A percentile compares a stretch with the other conserved stretches of the same genome.
phyloP scores from a whole-genome alignment of 306 rosid species.

The Morella rubra region DNA sequence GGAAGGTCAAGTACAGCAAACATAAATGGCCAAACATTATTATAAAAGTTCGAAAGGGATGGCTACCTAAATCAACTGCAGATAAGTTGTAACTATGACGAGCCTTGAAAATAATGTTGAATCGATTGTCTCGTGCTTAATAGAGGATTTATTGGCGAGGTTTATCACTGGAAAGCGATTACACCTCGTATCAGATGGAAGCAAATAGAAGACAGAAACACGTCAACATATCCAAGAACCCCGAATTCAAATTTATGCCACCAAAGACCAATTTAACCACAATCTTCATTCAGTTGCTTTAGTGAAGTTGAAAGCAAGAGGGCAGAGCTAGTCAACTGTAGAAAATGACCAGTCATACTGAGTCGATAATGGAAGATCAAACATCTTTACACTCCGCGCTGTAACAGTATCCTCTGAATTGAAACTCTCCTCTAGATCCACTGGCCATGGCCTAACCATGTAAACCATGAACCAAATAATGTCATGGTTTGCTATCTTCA shows the following conservation, averaged over 20 bases:
- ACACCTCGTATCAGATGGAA: neutral
- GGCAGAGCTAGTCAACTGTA: neutral
- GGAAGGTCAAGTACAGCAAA: constrained; percentile 22
- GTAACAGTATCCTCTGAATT: neutral
- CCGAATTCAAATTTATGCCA: neutral
- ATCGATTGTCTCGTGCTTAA: neutral
- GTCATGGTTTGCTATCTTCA: neutral
- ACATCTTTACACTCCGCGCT: neutral
- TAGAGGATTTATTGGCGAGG: neutral
- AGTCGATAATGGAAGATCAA: neutral
- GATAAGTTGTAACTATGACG: neutral
- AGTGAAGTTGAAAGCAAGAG: neutral
- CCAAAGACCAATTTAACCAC: neutral
- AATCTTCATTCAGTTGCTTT: constrained; percentile 1
- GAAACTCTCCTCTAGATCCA: neutral
- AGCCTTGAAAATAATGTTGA: neutral
- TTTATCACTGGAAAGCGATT: neutral
- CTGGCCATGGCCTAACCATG: neutral
- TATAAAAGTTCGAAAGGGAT: neutral
- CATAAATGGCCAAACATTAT: neutral
- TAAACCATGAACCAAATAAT: neutral
- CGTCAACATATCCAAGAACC: neutral
- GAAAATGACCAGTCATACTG: neutral
- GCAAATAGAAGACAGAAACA: neutral
- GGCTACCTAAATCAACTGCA: neutral